A percentile compares a stretch with the other conserved stretches of the same genome.
These are phyloP conservation scores for Termitomyces sp. DNA, from an alignment of 768 basidiomycete species.

Conservation along the genomic window DNA sequence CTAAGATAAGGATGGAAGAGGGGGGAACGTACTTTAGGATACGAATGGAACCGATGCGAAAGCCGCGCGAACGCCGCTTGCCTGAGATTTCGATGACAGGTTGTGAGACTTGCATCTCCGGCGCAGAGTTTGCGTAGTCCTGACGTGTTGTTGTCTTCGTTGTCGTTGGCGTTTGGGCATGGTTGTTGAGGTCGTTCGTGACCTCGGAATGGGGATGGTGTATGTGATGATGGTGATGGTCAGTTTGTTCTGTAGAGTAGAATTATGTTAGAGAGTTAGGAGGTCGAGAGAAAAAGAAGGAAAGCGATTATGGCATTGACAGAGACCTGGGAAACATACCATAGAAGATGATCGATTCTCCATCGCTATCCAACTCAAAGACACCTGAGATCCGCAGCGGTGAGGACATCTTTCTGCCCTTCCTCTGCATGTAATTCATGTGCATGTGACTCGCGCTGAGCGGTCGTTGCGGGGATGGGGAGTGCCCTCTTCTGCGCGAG, in stretches of 20 bases:
- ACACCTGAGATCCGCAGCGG: constrained; percentile 29
- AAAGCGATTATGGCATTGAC: neutral
- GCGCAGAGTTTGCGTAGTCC: neutral
- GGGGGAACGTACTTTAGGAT: constrained; percentile 12
- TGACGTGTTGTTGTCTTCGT: neutral
- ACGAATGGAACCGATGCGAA: constrained; percentile 14
- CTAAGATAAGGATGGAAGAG: neutral
- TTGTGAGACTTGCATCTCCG: neutral
- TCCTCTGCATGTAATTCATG: constrained; percentile 11
- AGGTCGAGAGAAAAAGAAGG: neutral
- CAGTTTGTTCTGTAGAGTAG: constrained; percentile 8
- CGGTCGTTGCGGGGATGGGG: constrained; percentile 8
- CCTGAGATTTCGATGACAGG: constrained; percentile 9
- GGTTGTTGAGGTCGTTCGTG: neutral
- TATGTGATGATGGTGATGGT: constrained; percentile 8
- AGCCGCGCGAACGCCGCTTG: constrained; percentile 11
- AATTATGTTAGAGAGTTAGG: neutral
- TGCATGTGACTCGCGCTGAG: neutral
- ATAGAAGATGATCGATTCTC: constrained; percentile 22
- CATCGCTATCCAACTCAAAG: constrained; percentile 27
- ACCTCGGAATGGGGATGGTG: constrained; percentile 3
- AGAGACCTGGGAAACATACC: constrained; percentile 17
- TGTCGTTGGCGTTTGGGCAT: neutral
- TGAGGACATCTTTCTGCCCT: constrained; percentile 23
- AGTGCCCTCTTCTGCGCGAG: constrained; percentile 16